Conservation (phyloP, 768 basidiomycete genomes). For the Phanerochaete sordida region DNA sequence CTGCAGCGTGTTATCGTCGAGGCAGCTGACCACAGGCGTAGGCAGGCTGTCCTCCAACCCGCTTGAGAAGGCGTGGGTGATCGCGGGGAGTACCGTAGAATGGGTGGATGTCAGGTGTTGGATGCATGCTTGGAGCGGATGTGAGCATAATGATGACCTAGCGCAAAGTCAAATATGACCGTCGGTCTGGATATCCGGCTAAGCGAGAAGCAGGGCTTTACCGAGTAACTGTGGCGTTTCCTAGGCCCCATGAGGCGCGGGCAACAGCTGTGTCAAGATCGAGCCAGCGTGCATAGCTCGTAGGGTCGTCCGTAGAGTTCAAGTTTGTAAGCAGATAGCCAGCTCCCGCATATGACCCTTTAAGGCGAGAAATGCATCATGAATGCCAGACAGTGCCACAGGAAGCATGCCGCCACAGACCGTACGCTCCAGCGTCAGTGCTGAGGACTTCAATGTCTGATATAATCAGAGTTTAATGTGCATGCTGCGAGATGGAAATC, state of each 20-base stretch:
- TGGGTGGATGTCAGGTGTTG: constrained; percentile 45
- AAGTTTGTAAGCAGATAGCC: constrained; percentile 56
- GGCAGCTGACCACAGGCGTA: constrained; percentile 57
- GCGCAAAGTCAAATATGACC: too few species aligned
- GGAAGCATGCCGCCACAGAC: constrained; percentile 29
- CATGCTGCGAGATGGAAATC: background rate
- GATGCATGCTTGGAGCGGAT: constrained; percentile 57
- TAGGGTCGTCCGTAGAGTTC: constrained; percentile 23
- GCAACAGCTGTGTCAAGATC: constrained; percentile 63
- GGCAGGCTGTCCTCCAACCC: constrained; percentile 43
- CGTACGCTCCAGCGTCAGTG: constrained; percentile 57
- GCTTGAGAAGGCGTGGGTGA: constrained; percentile 47
- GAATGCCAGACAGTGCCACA: too few species aligned
- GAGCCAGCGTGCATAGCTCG: constrained; percentile 60
- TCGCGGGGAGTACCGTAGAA: constrained; percentile 31
- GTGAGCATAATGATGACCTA: constrained; percentile 63
- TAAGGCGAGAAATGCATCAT: background rate
- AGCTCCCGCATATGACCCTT: constrained; percentile 71
- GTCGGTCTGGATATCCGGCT: too few species aligned
- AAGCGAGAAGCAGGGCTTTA: constrained; percentile 20
- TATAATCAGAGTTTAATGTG: background rate
- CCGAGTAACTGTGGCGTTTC: constrained; percentile 45
- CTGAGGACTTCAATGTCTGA: constrained; percentile 54
- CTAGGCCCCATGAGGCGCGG: constrained; percentile 59
- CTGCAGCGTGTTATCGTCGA: constrained; percentile 50